Percentiles rank a stretch among this genome's conserved stretches.
Evolutionary conservation across 1,139 yeast genomes (phyloP).

Genomic region (Yamadazyma kanchanaburiensis): DNA sequence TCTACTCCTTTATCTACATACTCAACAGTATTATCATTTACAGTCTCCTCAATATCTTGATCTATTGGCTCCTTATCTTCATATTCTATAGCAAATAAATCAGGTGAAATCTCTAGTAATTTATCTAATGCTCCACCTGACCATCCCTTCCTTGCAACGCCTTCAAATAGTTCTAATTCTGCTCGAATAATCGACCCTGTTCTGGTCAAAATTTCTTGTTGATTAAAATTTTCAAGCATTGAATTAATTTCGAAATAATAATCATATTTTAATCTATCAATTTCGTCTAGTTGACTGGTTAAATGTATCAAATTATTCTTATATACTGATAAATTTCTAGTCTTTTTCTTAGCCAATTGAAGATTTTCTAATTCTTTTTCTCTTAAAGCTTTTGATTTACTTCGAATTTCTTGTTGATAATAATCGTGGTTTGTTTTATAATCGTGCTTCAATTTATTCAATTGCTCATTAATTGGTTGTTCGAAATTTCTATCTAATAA

Average conservation of each 20-base stretch:
- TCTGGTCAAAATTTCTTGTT: slow-evolving; percentile 47
- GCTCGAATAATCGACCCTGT: slow-evolving; percentile 72
- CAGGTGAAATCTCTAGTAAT: slow-evolving; percentile 52
- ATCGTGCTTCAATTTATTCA: slow-evolving; percentile 37
- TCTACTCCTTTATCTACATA: slow-evolving; percentile 9
- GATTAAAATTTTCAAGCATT: slow-evolving; percentile 39
- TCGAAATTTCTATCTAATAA: slow-evolving; percentile 52
- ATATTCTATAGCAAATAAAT: slow-evolving; percentile 39
- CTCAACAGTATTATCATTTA: slow-evolving; percentile 2
- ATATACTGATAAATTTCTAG: slow-evolving; percentile 61
- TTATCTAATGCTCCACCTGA: slow-evolving; percentile 82
- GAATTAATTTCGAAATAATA: slow-evolving; percentile 66
- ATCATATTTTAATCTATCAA: slow-evolving; percentile 71
- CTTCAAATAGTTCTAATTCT: slow-evolving; percentile 77
- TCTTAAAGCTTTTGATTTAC: slow-evolving; percentile 48
- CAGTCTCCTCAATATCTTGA: slow-evolving; percentile 6
- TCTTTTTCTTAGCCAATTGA: slow-evolving; percentile 52
- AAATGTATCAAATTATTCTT: slow-evolving; percentile 62
- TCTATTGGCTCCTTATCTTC: too few species aligned
- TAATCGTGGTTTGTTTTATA: slow-evolving; percentile 43
- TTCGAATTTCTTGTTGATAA: slow-evolving; percentile 53
- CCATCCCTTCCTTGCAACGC: slow-evolving; percentile 83
- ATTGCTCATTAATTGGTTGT: slow-evolving; percentile 47
- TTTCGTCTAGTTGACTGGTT: slow-evolving; percentile 73
- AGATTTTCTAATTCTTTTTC: slow-evolving; percentile 55